Evolutionary conservation across 495 filamentous ascomycete species (phyloP), one percentile per base, ranked within the genome.

Genomic region (Penicillium tannophilum): DNA sequence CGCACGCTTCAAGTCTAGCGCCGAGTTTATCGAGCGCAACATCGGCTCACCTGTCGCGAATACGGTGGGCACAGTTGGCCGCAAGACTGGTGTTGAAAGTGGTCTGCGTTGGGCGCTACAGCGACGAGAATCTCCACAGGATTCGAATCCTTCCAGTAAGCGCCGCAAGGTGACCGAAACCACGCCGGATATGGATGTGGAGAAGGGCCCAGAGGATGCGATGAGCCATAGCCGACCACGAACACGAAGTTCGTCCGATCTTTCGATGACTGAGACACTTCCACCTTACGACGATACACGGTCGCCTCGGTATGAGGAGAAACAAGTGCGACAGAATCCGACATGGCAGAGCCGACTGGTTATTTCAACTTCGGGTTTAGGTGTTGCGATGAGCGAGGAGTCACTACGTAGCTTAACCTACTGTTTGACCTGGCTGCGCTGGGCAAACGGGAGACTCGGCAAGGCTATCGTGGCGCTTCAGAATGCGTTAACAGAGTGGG

Each of bases 311-410:
- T 94, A 93, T 63, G 84, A 86, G 59, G 71, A 77, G 46, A 64
- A 75, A 16, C 59, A 63, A 3, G 61, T 63, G 24, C 63, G 68
- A 30, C 70, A 77, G 51, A 72, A 66, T n/a, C 43, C 70, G 10
- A 86, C 81, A 30, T 95, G 91, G 92, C 86, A 88, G 63, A 88
- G 87, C 10, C 84, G 90, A 36, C 76, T 98, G 14, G 85, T 95
- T 20, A 86, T 95, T 58, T 87, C 86, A 14, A 95, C 92, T 0
- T 93, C 90, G 0, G 91, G 90, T 0, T 78, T 97, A 3, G 88
- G 90, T 33, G 87, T 92, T 19, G 91, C 93, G 0, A 90, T 98
- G 81, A 92, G 86, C 64, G 90, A 95, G 20, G 88, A 91, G 64
- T 92, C 88, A 46, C 75, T 95, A 12, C 79, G 83, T 12, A 90